Evolutionary conservation across 768 basidiomycete species (phyloP).

Genomic region (Gloeopeniophorella convolvens): DNA sequence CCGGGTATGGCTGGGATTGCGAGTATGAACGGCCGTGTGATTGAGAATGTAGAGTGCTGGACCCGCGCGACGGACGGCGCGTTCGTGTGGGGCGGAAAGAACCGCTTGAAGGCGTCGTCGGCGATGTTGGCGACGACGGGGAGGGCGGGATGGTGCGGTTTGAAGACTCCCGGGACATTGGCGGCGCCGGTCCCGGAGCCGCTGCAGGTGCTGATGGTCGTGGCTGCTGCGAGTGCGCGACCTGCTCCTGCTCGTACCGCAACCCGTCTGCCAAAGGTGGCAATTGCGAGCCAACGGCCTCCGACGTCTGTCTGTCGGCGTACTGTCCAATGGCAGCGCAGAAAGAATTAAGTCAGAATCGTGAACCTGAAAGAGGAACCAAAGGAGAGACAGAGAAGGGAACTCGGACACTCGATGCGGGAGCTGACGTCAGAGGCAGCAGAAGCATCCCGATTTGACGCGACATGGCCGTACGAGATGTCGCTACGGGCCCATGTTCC

Average conservation of each 20-base stretch:
- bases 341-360: background rate
- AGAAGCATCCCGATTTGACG: background rate
- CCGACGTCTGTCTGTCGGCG: background rate
- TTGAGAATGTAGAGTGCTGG: conserved; percentile 2
- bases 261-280: background rate
- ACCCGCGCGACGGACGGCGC: background rate
- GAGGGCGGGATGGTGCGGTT: conserved; percentile 15
- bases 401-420: background rate
- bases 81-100: background rate
- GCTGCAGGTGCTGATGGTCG: background rate
- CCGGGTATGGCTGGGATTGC: conserved; percentile 1
- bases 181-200: background rate
- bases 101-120: background rate
- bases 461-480: too few species aligned
- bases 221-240: background rate
- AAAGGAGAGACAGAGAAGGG: background rate
- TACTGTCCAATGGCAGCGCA: background rate
- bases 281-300: background rate
- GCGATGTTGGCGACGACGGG: conserved; percentile 5
- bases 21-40: background rate
- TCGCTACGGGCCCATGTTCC: too few species aligned
- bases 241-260: background rate
- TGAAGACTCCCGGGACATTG: conserved; percentile 6
- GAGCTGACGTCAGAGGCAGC: background rate
- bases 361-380: background rate